Percentiles rank a stretch among this genome's conserved stretches.
These are phyloP conservation scores for Crotalaria pallida DNA, from an alignment of 306 rosid species.

Conservation along the genomic window DNA sequence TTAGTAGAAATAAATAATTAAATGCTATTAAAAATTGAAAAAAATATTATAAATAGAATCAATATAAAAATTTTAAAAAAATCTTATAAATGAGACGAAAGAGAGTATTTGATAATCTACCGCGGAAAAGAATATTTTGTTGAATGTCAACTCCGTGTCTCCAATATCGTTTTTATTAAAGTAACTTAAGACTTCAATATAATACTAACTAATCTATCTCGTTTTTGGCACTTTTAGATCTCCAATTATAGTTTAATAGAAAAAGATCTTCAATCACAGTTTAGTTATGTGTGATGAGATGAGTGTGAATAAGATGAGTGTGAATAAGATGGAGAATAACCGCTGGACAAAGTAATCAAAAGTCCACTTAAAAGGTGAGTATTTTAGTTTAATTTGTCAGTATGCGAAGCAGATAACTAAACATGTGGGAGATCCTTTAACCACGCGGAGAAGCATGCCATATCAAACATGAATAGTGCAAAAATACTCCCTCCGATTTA, in stretches of 20 bases:
- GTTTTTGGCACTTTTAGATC: background rate
- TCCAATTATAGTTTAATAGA: background rate
- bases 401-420: too few species aligned
- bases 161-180: background rate
- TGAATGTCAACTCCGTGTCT: constrained; percentile 11
- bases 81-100: too few species aligned
- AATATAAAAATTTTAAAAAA: too few species aligned
- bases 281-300: too few species aligned
- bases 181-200: background rate
- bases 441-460: too few species aligned
- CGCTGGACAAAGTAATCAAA: background rate
- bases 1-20: too few species aligned
- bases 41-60: too few species aligned
- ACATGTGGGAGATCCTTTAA: too few species aligned
- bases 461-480: too few species aligned
- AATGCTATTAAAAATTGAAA: too few species aligned
- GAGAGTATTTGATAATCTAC: background rate
- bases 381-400: too few species aligned
- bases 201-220: background rate
- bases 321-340: background rate
- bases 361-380: background rate
- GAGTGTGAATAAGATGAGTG: background rate
- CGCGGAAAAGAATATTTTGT: background rate
- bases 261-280: background rate
- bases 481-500: too few species aligned